phyloP scores from a whole-genome alignment of 2,329 filamentous ascomycete genomes.

The Cryphonectria nitschkei region DNA sequence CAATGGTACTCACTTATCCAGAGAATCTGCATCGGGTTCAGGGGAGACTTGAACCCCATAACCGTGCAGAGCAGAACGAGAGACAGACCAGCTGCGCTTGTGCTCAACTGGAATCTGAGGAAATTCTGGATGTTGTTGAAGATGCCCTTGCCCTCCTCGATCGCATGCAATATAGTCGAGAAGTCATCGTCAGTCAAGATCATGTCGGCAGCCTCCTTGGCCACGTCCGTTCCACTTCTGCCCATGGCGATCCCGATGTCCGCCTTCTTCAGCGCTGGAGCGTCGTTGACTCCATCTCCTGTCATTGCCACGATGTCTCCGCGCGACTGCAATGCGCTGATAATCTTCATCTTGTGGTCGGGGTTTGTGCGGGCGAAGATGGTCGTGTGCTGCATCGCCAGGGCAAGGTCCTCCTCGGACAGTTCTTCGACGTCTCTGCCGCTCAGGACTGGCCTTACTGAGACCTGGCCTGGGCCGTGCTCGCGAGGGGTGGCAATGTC shows the following conservation, averaged over 20 bases:
- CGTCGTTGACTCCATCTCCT: slow-evolving; percentile 91
- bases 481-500: slow-evolving; percentile 64
- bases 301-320: slow-evolving; percentile 99
- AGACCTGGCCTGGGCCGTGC: slow-evolving; percentile 57
- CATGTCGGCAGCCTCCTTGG: slow-evolving; percentile 84
- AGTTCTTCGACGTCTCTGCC: slow-evolving; percentile 94
- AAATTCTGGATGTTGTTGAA: slow-evolving; percentile 99
- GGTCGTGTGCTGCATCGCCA: slow-evolving; percentile 84
- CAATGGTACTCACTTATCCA: slow-evolving; percentile 82
- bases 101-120: slow-evolving; percentile 96
- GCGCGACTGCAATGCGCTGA: slow-evolving; percentile 84
- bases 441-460: slow-evolving; percentile 73
- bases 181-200: slow-evolving; percentile 89
- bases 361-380: slow-evolving; percentile 97
- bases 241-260: slow-evolving; percentile 81
- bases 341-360: slow-evolving; percentile 98
- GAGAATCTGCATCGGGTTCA: slow-evolving; percentile 99
- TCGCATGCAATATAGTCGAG: slow-evolving; percentile 88
- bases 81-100: slow-evolving; percentile 88
- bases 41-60: slow-evolving; percentile 89
- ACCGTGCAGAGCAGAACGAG: slow-evolving; percentile 91
- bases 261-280: slow-evolving; percentile 71
- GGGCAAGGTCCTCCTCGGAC: slow-evolving; percentile 81
- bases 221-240: slow-evolving; percentile 70
- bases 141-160: slow-evolving; percentile 98